Evolutionary conservation across 345 rosid genomes (phyloP), one percentile per base, ranked within the genome.

Genomic region (Acer yangbiense): DNA sequence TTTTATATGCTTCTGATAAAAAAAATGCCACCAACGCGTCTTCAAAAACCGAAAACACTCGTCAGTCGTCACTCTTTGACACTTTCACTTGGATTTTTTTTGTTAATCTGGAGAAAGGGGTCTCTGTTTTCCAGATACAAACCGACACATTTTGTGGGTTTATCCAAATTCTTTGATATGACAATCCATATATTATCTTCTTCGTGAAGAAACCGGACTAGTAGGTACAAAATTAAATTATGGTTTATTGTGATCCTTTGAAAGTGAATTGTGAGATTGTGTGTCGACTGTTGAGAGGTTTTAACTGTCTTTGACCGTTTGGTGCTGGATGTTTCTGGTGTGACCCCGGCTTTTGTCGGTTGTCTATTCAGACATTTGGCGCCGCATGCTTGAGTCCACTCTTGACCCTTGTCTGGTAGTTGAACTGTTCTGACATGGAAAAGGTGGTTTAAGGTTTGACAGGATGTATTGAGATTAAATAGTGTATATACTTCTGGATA

Each of bases 1-100:
- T 55, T 54, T 68, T 23, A 12, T 61, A 32, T 48, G 20, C 3
- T 21, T 7, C 29, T 20, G 12, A 7, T 62, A 63, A 2, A 43
- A 43, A 7, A 43, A 43, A 63, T 39, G 3, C 58, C 58, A 25
- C 41, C 29, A 67, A 76, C 80, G 80, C 77, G 77, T 80, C 6
- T 60, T 66, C 25, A 39, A 21, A 52, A 8, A 69, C 29, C 78
- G 63, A 23, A 72, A 17, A 32, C 29, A 68, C 65, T 16, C 29
- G 21, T 63, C 29, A 68, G 54, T 16, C 29, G 21, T 63, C 39
- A 9, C n/a, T 20, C 20, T 0, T 39, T 16, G 3, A 20, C 9
- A 32, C 12, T 54, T 54, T 61, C 32, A 18, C 29, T 62, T 46
- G 58, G 17, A 14, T 16, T 54, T 12, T 52, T 14, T 54, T 46